Base-by-base conservation (phyloP, 306 rosid genomes). In the Quercus robur region DNA sequence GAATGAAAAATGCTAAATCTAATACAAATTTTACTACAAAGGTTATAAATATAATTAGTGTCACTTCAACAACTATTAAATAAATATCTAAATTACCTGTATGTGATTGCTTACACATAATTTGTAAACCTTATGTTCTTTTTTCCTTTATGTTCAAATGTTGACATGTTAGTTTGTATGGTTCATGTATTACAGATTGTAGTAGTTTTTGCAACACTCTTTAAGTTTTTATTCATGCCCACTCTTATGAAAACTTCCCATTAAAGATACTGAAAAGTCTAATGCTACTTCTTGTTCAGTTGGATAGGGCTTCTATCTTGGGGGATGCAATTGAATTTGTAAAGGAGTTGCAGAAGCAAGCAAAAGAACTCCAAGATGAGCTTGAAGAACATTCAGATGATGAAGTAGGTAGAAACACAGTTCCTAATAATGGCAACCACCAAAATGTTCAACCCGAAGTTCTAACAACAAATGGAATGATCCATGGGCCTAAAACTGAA, bases 311-410 rank as follows among this genome's bases (percentile, higher is more conserved):
- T 1, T 87, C 99, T 0, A 93, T 95, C 62, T 94, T 94, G 3
- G 98, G 94, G 72, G 99, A 95, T 69, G 97, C 98, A 5, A 93
- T 95, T 77, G 97, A 93, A 77, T 91, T 35, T 68, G 96, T 93
- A 59, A 87, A 88, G 88, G 96, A 95, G 72, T 80, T 93, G 86
- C 86, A 90, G 84, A 84, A 87, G 80, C 93, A 95, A 85, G 93
- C 56, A 75, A 93, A 91, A 52, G 98, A 95, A 14, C 90, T 95
- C 11, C 90, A 91, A 82, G 94, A 93, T 76, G 97, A 91, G 76
- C 97, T 95, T 33, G 98, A 95, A 76, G 91, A 91, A 23, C 83
- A 91, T 33, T 90, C 97, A 74, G 94, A 82, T 26, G 79, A 88
- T 73, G 90, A 84, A 20, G 90, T 73, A 31, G 81, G 75, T 41